phyloP scores from a whole-genome alignment of 345 rosid genomes.

The Camelina neglecta region DNA sequence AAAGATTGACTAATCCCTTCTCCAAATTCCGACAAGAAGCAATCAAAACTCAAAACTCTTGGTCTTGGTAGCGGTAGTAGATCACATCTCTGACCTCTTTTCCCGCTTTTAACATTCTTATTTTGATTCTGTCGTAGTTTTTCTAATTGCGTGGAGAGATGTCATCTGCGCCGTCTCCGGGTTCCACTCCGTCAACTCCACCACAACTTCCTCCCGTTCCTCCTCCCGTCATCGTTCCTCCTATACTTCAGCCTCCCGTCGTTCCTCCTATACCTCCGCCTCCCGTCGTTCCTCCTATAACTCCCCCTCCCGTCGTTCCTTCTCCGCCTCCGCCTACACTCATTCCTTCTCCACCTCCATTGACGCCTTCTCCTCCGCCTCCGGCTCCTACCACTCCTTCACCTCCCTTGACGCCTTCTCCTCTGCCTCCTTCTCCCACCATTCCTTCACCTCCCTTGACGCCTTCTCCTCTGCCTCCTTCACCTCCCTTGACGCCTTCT shows the following conservation, averaged over 20 bases:
- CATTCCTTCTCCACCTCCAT: neutral
- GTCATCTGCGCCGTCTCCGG: constrained; percentile 56
- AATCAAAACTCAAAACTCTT: constrained; percentile 9
- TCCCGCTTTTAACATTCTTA: constrained; percentile 22
- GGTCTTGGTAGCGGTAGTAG: neutral
- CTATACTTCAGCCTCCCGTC: neutral
- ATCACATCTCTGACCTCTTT: neutral
- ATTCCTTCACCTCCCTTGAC: neutral
- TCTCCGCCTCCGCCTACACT: neutral
- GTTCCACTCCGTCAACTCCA: constrained; percentile 37
- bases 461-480: neutral
- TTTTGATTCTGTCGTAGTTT: neutral
- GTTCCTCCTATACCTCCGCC: neutral
- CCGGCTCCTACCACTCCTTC: neutral
- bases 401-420: neutral
- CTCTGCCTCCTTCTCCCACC: constrained; percentile 33
- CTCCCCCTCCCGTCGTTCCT: neutral
- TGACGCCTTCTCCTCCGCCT: neutral
- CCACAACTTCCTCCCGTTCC: neutral
- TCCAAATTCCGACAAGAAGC: neutral
- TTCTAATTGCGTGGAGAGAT: constrained; percentile 32
- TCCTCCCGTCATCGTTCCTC: neutral
- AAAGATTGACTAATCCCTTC: neutral
- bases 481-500: neutral
- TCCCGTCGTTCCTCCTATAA: constrained; percentile 26